Conservation (phyloP, 257 asterid species). For the Lithospermum erythrorhizon region DNA sequence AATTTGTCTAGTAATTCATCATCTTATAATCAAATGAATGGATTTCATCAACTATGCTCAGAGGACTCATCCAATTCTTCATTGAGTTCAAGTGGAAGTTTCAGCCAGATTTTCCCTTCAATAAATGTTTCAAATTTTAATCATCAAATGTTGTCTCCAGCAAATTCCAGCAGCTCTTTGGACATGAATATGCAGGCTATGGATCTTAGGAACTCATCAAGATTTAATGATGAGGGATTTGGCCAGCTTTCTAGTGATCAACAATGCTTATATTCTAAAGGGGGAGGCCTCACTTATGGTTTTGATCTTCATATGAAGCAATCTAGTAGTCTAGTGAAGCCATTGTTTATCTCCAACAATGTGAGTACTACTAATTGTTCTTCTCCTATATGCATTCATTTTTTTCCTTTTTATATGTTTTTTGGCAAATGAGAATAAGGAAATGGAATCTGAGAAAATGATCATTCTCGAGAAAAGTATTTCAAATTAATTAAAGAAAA, state of each 20-base stretch:
- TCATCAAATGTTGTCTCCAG: constrained; percentile 13
- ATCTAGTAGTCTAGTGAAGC: constrained; percentile 25
- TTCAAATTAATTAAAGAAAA: no score
- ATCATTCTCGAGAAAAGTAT: no score
- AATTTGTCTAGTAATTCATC: constrained; percentile 32
- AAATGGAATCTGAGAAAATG: no score
- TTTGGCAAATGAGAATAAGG: no score
- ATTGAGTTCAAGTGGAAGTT: constrained; percentile 1
- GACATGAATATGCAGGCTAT: constrained; percentile 52
- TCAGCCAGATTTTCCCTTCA: constrained; percentile 42
- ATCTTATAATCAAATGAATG: constrained; percentile 23
- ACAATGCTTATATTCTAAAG: no score
- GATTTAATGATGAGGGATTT: constrained; percentile 30
- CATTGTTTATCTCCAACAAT: constrained; percentile 27
- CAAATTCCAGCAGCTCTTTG: constrained; percentile 18
- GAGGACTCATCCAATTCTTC: constrained; percentile 22
- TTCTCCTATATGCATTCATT: neutral
- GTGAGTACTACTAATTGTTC: constrained; percentile 21
- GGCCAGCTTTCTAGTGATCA: neutral
- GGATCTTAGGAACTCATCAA: constrained; percentile 59
- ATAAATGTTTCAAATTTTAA: constrained; percentile 28
- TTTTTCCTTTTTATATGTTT: no score
- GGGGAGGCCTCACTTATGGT: constrained; percentile 15
- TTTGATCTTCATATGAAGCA: constrained; percentile 31
- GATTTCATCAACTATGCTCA: constrained; percentile 7